A percentile compares a stretch with the other conserved stretches of the same genome.
Conservation (phyloP, 176 grass and related monocot genomes). For the Hordeum vulgare region DNA sequence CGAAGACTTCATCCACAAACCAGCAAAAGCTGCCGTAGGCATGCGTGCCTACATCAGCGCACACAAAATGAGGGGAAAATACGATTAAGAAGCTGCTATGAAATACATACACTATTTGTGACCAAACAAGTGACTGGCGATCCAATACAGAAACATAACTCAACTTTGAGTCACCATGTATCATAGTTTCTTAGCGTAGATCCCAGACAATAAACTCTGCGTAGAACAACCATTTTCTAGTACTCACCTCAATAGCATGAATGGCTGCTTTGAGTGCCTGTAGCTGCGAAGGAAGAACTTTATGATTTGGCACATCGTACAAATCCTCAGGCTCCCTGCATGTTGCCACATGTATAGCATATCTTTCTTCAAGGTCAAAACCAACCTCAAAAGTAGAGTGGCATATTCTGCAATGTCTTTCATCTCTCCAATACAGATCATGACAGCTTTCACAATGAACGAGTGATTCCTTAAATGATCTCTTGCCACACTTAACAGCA, state of each 20-base stretch:
- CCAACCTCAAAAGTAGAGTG: slow-evolving; percentile 89
- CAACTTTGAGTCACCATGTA: neutral
- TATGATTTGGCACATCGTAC: slow-evolving; percentile 53
- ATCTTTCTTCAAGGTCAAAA: slow-evolving; percentile 95
- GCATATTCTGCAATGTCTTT: slow-evolving; percentile 95
- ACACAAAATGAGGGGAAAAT: neutral
- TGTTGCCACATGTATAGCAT: slow-evolving; percentile 74
- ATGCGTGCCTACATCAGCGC: slow-evolving; percentile 50
- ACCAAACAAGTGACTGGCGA: neutral
- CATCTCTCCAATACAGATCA: slow-evolving; percentile 98
- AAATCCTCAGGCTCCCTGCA: slow-evolving; percentile 57
- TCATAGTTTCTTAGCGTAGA: neutral
- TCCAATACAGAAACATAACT: neutral
- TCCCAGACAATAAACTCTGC: neutral
- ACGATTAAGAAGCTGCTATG: neutral
- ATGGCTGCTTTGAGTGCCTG: slow-evolving; percentile 92
- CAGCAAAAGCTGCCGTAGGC: slow-evolving; percentile 68
- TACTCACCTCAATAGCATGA: slow-evolving; percentile 84
- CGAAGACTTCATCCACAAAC: slow-evolving; percentile 84
- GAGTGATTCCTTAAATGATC: slow-evolving; percentile 68
- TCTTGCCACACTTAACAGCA: slow-evolving; percentile 59
- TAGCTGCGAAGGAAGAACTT: slow-evolving; percentile 69
- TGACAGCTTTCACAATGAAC: slow-evolving; percentile 75
- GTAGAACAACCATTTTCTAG: neutral
- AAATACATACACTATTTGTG: neutral